phyloP scores from a whole-genome alignment of 306 rosid species.

The Morella rubra region DNA sequence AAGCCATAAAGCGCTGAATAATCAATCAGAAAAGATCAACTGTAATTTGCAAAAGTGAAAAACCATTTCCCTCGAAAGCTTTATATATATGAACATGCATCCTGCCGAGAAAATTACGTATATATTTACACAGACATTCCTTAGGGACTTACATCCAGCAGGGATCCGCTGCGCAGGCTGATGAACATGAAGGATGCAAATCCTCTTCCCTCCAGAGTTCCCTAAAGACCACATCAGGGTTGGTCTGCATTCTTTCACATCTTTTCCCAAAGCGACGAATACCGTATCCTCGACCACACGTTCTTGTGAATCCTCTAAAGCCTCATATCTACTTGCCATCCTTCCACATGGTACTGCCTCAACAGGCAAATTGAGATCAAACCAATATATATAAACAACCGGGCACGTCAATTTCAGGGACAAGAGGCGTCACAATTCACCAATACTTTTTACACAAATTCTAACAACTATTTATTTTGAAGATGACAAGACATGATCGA shows the following conservation, averaged over 20 bases:
- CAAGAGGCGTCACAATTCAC: no score
- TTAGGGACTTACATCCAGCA: conserved; percentile 54
- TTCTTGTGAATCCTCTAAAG: no score
- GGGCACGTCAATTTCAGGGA: no score
- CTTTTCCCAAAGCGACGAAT: conserved; percentile 27
- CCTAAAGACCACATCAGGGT: conserved; percentile 65
- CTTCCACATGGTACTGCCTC: background rate
- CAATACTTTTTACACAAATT: no score
- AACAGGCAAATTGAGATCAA: no score
- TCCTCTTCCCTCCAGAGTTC: conserved; percentile 69
- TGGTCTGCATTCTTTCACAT: conserved; percentile 59
- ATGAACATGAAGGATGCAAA: conserved; percentile 65
- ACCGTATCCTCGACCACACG: no score
- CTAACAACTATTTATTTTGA: no score
- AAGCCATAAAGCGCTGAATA: no score
- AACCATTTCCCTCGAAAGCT: background rate
- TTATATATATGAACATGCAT: background rate
- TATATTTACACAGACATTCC: background rate
- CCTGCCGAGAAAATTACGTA: no score
- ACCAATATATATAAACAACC: no score
- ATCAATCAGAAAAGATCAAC: background rate
- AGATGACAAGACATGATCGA: no score
- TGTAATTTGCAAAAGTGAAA: background rate
- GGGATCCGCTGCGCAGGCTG: conserved; percentile 71
- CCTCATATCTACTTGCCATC: no score